Percentiles rank a stretch among this genome's conserved stretches.
Conservation (phyloP, 768 basidiomycete species). For the Melanogaster broomeanus region DNA sequence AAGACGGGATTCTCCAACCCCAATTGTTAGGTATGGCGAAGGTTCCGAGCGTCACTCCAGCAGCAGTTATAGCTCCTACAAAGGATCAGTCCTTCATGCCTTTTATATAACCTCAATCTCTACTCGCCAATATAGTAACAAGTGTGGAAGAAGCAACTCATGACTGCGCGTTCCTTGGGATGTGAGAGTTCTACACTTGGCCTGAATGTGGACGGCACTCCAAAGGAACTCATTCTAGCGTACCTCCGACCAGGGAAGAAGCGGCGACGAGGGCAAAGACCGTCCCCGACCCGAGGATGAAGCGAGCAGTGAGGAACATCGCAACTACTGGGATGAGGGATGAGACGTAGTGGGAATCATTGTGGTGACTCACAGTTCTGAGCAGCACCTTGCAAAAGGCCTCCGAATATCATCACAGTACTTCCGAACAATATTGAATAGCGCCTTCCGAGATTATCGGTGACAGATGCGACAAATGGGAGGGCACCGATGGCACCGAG, state of each 20-base stretch:
- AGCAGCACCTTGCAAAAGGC: conserved; percentile 17
- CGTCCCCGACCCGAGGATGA: conserved; percentile 16
- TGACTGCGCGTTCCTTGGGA: conserved; percentile 21
- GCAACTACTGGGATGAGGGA: conserved; percentile 1
- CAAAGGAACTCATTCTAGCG: not conserved
- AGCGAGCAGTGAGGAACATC: conserved; percentile 17
- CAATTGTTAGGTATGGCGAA: conserved; percentile 58
- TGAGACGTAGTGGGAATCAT: not conserved
- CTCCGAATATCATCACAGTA: conserved; percentile 7
- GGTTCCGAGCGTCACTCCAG: conserved; percentile 60
- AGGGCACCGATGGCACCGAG: conserved; percentile 58
- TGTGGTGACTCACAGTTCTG: conserved; percentile 6
- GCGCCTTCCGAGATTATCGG: conserved; percentile 16
- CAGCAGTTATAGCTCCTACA: conserved; percentile 36
- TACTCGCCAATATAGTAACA: conserved; percentile 11
- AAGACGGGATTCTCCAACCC: conserved; percentile 66
- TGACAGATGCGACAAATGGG: conserved; percentile 34
- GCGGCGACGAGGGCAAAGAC: conserved; percentile 17
- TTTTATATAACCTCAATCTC: not conserved
- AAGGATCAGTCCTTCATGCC: not conserved
- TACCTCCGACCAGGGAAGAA: conserved; percentile 22
- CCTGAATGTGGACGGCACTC: not conserved
- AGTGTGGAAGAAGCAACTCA: conserved; percentile 11
- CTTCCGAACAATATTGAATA: conserved; percentile 15
- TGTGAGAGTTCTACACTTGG: conserved; percentile 17